A percentile compares a stretch with the other conserved stretches of the same genome.
phyloP scores from a whole-genome alignment of 169 alveolate species.

The Cryptosporidium meleagridis region DNA sequence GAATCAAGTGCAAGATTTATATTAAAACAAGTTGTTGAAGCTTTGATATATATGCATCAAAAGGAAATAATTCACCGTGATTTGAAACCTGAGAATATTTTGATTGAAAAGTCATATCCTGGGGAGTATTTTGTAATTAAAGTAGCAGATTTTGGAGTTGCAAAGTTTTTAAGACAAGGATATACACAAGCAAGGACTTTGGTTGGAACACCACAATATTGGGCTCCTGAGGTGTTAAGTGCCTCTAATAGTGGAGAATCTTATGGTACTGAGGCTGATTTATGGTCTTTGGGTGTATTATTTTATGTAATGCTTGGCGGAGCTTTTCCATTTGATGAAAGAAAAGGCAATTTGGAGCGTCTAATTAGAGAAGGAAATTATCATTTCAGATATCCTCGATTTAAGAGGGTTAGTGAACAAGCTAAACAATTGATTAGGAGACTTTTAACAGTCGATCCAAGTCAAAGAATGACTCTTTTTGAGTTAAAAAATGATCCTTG shows the following conservation, averaged over 20 bases:
- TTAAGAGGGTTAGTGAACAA: constrained; percentile 47
- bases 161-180: constrained; percentile 73
- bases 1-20: constrained; percentile 83
- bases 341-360: constrained; percentile 63
- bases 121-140: constrained; percentile 76
- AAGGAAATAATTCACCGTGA: constrained; percentile 90
- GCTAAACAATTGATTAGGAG: constrained; percentile 54
- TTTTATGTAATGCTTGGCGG: constrained; percentile 77
- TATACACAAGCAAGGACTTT: constrained; percentile 76
- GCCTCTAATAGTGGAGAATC: constrained; percentile 61
- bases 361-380: constrained; percentile 59
- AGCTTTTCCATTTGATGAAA: constrained; percentile 73
- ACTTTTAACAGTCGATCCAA: constrained; percentile 60
- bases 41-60: constrained; percentile 84
- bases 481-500: constrained; percentile 62
- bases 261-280: constrained; percentile 76
- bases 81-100: constrained; percentile 92
- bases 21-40: constrained; percentile 83
- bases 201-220: constrained; percentile 82
- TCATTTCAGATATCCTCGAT: constrained; percentile 76
- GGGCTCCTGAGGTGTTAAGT: constrained; percentile 78
- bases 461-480: constrained; percentile 23
- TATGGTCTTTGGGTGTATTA: constrained; percentile 76
- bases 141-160: constrained; percentile 82
- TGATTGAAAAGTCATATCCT: constrained; percentile 80